phyloP scores from a whole-genome alignment of 495 filamentous ascomycete species.

The Aspergillus bertholletiae region DNA sequence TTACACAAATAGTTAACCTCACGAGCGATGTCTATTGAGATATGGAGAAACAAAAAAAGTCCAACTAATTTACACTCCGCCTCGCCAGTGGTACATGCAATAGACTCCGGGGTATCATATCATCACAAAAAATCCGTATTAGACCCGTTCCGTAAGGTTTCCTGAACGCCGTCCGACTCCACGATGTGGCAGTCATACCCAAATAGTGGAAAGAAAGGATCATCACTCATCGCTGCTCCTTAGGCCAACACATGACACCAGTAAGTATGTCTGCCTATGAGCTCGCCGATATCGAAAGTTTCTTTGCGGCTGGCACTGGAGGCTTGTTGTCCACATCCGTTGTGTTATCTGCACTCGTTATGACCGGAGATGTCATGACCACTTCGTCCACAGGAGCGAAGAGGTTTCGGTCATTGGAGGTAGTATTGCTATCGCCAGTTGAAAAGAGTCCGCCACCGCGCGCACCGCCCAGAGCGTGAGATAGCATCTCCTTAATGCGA shows the following conservation, averaged over 20 bases:
- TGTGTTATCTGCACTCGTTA: conserved; percentile 15
- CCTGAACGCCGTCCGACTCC: background rate
- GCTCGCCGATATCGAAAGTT: conserved; percentile 17
- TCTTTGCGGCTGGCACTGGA: conserved; percentile 23
- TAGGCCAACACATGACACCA: background rate
- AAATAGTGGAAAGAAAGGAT: background rate
- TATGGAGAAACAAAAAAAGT: background rate
- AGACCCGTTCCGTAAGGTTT: background rate
- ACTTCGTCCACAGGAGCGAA: conserved; percentile 33
- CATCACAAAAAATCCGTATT: background rate
- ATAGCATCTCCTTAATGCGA: conserved; percentile 85
- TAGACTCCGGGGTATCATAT: conserved; percentile 10
- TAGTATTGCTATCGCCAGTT: conserved; percentile 30
- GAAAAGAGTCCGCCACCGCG: conserved; percentile 45
- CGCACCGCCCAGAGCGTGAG: conserved; percentile 60
- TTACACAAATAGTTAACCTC: too few species aligned
- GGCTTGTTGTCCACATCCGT: conserved; percentile 22
- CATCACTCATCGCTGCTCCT: background rate
- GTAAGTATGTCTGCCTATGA: background rate
- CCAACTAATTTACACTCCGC: background rate
- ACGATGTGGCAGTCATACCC: background rate
- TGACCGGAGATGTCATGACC: conserved; percentile 17
- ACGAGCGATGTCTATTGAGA: background rate
- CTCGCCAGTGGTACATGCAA: background rate
- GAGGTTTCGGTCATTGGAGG: conserved; percentile 26